These are phyloP conservation scores for Tricholoma terreum DNA, from an alignment of 768 basidiomycete genomes.

Conservation along the genomic window DNA sequence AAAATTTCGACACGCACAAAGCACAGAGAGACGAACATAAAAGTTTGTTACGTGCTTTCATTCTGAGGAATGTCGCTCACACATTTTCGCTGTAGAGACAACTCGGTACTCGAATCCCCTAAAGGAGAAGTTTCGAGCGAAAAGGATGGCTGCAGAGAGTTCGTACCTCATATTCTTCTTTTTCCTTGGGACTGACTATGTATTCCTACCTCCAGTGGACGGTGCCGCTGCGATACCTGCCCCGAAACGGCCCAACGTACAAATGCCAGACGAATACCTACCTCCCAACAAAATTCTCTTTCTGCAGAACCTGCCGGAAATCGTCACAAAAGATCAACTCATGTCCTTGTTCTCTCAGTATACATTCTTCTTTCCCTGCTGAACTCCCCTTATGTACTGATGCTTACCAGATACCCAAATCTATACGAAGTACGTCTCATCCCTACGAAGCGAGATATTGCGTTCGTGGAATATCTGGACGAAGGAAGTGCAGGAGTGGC, in stretches of 20 bases:
- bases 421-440: constrained; percentile 97
- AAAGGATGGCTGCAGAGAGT: constrained; percentile 83
- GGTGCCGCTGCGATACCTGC: constrained; percentile 63
- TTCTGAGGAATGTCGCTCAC: constrained; percentile 7
- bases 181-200: constrained; percentile 7
- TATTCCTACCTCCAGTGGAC: constrained; percentile 46
- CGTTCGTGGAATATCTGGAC: constrained; percentile 97
- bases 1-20: constrained; percentile 74
- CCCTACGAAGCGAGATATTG: constrained; percentile 95
- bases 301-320: constrained; percentile 94
- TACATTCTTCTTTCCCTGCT: not conserved
- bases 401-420: constrained; percentile 77
- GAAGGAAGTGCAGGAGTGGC: constrained; percentile 88
- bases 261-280: constrained; percentile 99
- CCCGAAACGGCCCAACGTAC: constrained; percentile 78
- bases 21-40: constrained; percentile 74
- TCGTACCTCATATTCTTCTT: constrained; percentile 17
- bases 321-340: constrained; percentile 88
- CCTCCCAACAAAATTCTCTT: constrained; percentile 99
- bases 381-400: not conserved
- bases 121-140: constrained; percentile 79
- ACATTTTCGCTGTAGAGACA: constrained; percentile 44
- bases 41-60: constrained; percentile 47
- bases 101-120: constrained; percentile 89
- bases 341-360: constrained; percentile 89